Base-by-base conservation (phyloP, 2,329 filamentous ascomycete genomes). In the Alternaria hordeiaustralica region DNA sequence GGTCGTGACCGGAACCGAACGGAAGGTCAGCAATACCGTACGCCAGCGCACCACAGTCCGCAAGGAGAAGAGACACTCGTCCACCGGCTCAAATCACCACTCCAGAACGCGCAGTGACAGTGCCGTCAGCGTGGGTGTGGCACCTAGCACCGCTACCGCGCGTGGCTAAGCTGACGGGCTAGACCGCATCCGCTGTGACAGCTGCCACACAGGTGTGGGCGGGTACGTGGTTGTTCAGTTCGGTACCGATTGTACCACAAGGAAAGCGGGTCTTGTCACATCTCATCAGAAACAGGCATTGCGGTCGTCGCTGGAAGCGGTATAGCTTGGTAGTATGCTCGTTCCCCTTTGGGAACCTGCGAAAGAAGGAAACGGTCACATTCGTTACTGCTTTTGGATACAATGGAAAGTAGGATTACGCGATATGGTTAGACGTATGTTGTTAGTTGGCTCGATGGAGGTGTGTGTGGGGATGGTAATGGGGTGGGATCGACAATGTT, bases 51-150 rank as follows among this genome's bases (percentile, higher is more conserved):
- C 28, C 30, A 36, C 25, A n/a, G 15, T 18, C 15, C 47, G 45
- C 43, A 54, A 51, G 25, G 20, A 21, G 33, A 33, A 59, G 30
- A 51, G 23, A 12, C 44, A 43, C 18, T 46, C 18, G 13, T 28
- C 23, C 18, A 23, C 25, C 6, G 51, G 21, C 21, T 20, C 36
- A 8, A 59, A 20, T 33, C 49, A 54, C 23, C 41, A 33, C 21
- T 45, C 12, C 54, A 45, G 55, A 49, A 28, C 28, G 61, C 45
- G 73, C 71, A 57, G 77, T 72, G 30, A 71, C 75, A 26, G 66
- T 79, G 41, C 65, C 62, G 53, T 64, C 26, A 43, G 55, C 79
- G 50, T 65, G 78, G 53, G 74, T 72, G 7, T 70, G 77, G 51
- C 47, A 9, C 28, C 45, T n/a, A 55, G 46, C 18, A 47, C 44